Base-by-base conservation (phyloP, 2,329 filamentous ascomycete genomes). In the Meredithiella fracta region DNA sequence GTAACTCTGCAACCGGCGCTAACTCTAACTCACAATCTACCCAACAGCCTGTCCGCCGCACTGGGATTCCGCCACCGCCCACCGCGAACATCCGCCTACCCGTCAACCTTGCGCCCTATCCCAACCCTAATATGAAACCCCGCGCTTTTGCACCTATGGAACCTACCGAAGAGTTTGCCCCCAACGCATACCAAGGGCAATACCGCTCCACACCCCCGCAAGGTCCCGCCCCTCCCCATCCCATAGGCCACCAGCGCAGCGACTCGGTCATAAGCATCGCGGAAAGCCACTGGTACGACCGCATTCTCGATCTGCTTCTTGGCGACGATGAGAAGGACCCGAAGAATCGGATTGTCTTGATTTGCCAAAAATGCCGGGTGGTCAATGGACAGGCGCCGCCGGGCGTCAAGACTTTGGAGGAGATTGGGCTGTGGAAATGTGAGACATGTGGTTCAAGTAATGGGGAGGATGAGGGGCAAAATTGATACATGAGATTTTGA, bases 311-410 rank as follows among this genome's bases (percentile, higher is more conserved):
- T 64, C 79, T 94, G 0, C 79, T 98, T 25, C 77, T 98, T 0
- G 92, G 92, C 52, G 92, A 98, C 65, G 92, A 98, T 64, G 92
- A 98, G 69, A 94, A 86, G 3, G 82, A 86, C 11, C 80, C 91
- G 1, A 94, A 89, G 71, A 97, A 97, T 67, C 82, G 92, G 17
- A 80, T 95, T 58, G 91, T 82, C 6, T 73, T 98, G 60, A 87
- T 98, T 56, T 98, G 92, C 69, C 68, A 73, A 31, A 74, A 77
- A 40, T 98, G 92, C 67, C 77, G 87, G 29, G 77, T 96, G 1
- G 90, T 98, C 51, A 98, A 98, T 65, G 92, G 94, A 0, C 92
- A 96, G 66, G 92, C 92, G 2, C 90, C 92, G 1, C 91, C 92
- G 0, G 92, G 92, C 1, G 83, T 85, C 0, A 84, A 80, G 62